Base-by-base conservation (phyloP, 768 basidiomycete genomes). In the Hericium erinaceus region DNA sequence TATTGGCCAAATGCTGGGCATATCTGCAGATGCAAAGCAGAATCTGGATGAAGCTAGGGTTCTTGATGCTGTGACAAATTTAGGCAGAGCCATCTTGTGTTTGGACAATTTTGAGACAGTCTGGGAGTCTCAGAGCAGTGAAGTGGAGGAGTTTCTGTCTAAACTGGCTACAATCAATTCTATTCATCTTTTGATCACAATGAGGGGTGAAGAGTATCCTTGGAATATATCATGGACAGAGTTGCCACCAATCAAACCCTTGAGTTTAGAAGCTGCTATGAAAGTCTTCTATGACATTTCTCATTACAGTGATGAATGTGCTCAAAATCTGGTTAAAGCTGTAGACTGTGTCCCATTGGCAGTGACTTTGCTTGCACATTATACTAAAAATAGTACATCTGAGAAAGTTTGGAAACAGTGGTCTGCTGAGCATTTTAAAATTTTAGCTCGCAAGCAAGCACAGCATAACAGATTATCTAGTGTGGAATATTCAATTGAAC, bases 291-390 rank as follows among this genome's bases (percentile, higher is more conserved):
- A 54, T 20, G 12, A 12, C 11, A 20, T 54, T 15, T 54, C 39
- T 13, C 7, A 44, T 15, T 26, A 20, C 9, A 18, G 2, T 20
- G 40, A 54, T 54, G 39, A 40, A 15, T 44, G 10, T n/a, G 16
- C 39, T 15, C 20, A 26, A 16, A 54, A 26, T 16, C 18, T 54
- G 2, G 11, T 54, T 3, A 3, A 40, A 13, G 39, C 54, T 20
- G 54, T 54, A 15, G 54, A 54, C 18, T 54, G 54, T 33, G 15
- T 54, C 12, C 54, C 54, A 11, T 28, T 54, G 16, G 54, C 54
- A 5, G 39, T 54, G 2, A 41, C 15, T 26, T 39, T 54, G n/a
- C 39, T 54, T 11, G 54, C 54, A 11, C 39, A 39, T 24, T 39
- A 41, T 44, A 39, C 54, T 6, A n/a, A 12, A 13, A 28, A 3